These are phyloP conservation scores for Scedosporium aurantiacum DNA, from an alignment of 2,329 filamentous ascomycete genomes.

Conservation along the genomic window DNA sequence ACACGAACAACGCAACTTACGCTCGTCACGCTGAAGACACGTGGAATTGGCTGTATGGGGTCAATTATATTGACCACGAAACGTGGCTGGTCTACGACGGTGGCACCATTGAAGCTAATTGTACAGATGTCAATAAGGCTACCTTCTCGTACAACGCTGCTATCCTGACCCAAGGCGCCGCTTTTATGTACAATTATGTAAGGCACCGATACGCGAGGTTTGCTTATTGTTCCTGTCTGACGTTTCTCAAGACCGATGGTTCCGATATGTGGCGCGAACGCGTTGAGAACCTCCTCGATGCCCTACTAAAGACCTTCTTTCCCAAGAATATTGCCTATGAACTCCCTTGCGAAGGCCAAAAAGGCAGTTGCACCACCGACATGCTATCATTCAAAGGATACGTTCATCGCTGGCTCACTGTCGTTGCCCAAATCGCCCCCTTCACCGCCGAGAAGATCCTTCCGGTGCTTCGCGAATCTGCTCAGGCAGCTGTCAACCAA, in stretches of 20 bases:
- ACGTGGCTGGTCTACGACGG: conserved; percentile 51
- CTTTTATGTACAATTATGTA: conserved; percentile 46
- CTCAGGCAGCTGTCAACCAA: conserved; percentile 40
- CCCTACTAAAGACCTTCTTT: conserved; percentile 35
- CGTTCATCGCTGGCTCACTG: conserved; percentile 44
- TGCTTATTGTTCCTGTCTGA: not conserved
- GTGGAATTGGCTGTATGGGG: conserved; percentile 43
- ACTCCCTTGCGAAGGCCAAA: conserved; percentile 43
- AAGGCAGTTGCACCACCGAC: conserved; percentile 46
- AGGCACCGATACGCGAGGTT: conserved; percentile 13
- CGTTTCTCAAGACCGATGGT: conserved; percentile 9
- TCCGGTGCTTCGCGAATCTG: conserved; percentile 39
- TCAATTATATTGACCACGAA: conserved; percentile 39
- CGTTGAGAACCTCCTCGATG: conserved; percentile 38
- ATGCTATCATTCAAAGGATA: conserved; percentile 55
- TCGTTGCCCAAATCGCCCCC: conserved; percentile 42
- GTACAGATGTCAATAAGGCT: conserved; percentile 36
- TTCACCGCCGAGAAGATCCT: conserved; percentile 38
- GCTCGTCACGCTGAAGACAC: conserved; percentile 43
- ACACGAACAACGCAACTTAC: conserved; percentile 57
- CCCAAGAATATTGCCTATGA: conserved; percentile 46
- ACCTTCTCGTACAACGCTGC: conserved; percentile 48
- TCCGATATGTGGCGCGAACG: conserved; percentile 36
- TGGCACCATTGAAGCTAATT: conserved; percentile 37
- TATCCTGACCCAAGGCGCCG: conserved; percentile 40